Base-by-base conservation (phyloP, 2,329 filamentous ascomycete species). In the Exophiala calicioides region DNA sequence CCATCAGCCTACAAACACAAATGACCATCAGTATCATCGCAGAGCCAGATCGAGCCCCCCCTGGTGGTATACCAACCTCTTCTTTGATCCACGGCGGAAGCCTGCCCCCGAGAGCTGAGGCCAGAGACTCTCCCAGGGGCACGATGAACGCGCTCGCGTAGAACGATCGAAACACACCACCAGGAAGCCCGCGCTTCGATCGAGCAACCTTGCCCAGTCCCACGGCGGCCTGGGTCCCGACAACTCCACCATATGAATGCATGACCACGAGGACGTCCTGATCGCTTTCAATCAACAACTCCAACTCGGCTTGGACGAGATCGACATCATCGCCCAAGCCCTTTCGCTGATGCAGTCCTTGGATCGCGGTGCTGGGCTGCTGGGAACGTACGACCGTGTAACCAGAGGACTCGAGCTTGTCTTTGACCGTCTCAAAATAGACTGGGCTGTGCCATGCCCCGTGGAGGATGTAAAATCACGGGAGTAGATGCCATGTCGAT, bases 401-500 rank as follows among this genome's bases (percentile, higher is more conserved):
- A 4, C 37, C 42, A 8, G 30, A 26, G 16, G 36, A 15, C 19
- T 51, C 29, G 21, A 51, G 12, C 15, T 29, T 26, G 10, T 15
- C 5, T 26, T 34, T 46, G 15, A 46, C 43, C 3, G 47, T 45
- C 3, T 49, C 50, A 40, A 61, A 65, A 49, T 49, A 53, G 2
- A 33, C 45, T 9, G 68, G 65, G 1, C 56, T 53, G 56, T 71
- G 67, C 65, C 64, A 66, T 21, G 63, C 65, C 13, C 67, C 68
- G 2, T 64, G 66, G 2, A 68, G 47, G 30, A 69, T 47, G 41
- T 68, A n/a, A 62, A 23, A 69, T 58, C 8, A 63, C 55, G 2
- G 64, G 66, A 46, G 67, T 68, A 5, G 38, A 23, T 6, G 8
- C 33, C n/a, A 20, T 33, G 6, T 33, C 30, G 30, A 33, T 27